phyloP scores from a whole-genome alignment of 768 basidiomycete species.

The Asterophora parasitica region DNA sequence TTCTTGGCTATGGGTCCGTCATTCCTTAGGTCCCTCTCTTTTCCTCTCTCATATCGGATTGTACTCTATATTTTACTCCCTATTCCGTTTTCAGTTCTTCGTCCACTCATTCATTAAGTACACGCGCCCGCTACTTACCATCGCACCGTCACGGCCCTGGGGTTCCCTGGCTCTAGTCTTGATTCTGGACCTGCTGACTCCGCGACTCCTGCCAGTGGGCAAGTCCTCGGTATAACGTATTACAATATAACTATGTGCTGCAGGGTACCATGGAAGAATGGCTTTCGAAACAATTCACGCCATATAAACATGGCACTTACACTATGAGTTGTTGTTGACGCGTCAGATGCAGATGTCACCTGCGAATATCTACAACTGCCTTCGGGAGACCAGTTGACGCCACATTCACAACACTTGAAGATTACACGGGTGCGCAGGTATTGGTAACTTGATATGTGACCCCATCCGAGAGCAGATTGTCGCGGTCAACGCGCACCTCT shows the following conservation, averaged over 20 bases:
- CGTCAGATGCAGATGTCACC: no score
- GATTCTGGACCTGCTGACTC: not conserved
- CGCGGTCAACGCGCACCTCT: slow-evolving; percentile 49
- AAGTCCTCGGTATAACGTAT: not conserved
- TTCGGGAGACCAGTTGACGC: no score
- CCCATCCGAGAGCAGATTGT: slow-evolving; percentile 17
- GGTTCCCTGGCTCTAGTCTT: not conserved
- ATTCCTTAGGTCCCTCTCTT: not conserved
- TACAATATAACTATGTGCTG: not conserved
- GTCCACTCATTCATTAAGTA: no score
- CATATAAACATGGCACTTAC: no score
- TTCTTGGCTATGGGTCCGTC: not conserved
- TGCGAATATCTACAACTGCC: no score
- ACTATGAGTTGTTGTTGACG: no score
- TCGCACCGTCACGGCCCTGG: not conserved
- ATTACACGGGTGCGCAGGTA: not conserved
- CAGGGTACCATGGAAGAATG: not conserved
- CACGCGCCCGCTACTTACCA: not conserved
- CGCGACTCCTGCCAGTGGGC: not conserved
- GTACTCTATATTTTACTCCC: slow-evolving; percentile 13
- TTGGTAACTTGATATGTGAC: slow-evolving; percentile 7
- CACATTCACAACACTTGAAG: no score
- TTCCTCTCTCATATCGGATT: slow-evolving; percentile 14
- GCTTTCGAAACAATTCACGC: no score
- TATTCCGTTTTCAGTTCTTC: no score